Evolutionary conservation across 116 monocot species (phyloP).

Genomic region (Trichopus zeylanicus): DNA sequence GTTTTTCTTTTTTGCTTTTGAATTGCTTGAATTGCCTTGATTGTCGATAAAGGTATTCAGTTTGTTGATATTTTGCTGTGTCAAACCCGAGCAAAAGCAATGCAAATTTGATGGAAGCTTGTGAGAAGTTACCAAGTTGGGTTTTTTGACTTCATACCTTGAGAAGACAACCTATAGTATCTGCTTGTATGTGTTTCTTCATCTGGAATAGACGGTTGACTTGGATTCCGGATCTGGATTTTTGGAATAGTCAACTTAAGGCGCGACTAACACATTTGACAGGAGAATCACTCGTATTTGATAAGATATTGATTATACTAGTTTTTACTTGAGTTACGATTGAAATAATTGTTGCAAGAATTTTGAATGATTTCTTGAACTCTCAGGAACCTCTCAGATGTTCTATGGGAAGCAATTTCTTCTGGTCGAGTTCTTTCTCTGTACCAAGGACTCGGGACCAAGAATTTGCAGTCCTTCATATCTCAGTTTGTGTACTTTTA

Average conservation of each 20-base stretch:
- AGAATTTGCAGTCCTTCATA: slow-evolving; percentile 87
- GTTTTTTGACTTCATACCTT: not conserved
- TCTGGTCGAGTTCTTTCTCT: slow-evolving; percentile 64
- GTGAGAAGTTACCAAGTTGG: not conserved
- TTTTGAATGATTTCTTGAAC: not conserved
- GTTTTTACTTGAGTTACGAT: slow-evolving; percentile 11
- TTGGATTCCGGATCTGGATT: not conserved
- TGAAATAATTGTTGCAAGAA: no score
- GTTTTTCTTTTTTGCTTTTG: not conserved
- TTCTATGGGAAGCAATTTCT: slow-evolving; percentile 84
- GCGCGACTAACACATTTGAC: not conserved
- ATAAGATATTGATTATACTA: not conserved
- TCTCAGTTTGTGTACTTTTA: slow-evolving; percentile 98
- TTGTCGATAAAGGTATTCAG: not conserved
- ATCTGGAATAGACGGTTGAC: not conserved
- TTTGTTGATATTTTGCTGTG: not conserved
- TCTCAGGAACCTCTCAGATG: slow-evolving; percentile 81
- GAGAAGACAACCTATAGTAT: not conserved
- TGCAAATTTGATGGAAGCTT: not conserved
- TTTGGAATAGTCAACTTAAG: not conserved
- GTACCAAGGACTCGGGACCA: slow-evolving; percentile 90
- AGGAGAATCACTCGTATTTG: not conserved
- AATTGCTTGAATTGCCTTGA: not conserved
- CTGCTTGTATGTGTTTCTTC: not conserved
- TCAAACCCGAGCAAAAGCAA: not conserved